Percentiles rank a stretch among this genome's conserved stretches.
Evolutionary conservation across 23 red algal species (phyloP).

Genomic region (Rhodosorus marinus): DNA sequence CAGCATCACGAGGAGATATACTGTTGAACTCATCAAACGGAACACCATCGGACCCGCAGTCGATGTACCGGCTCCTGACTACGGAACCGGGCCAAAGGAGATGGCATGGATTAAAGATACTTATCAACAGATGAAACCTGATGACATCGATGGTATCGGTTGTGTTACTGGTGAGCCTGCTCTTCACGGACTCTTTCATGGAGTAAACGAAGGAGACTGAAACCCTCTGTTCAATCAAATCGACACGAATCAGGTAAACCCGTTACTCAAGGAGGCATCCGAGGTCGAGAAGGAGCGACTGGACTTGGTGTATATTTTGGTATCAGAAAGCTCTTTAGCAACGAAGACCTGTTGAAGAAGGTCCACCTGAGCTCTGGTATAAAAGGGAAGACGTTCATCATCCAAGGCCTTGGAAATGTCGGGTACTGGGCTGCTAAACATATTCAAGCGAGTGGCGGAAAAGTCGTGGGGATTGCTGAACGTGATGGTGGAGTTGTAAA

Average conservation of each 20-base stretch:
- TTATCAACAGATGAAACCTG: constrained; percentile 48
- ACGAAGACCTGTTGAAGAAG: constrained; percentile 12
- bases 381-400: constrained; percentile 25
- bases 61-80: constrained; percentile 97
- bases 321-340: constrained; percentile 46
- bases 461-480: constrained; percentile 66
- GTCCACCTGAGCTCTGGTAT: constrained; percentile 17
- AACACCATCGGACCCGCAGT: constrained; percentile 81
- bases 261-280: constrained; percentile 81
- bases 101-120: constrained; percentile 98
- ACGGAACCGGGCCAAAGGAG: constrained; percentile 70
- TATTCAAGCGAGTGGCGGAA: constrained; percentile 30
- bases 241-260: no score
- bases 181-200: no score
- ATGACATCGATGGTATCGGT: constrained; percentile 62
- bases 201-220: no score
- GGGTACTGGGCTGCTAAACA: constrained; percentile 63
- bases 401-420: constrained; percentile 97
- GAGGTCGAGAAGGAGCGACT: constrained; percentile 79
- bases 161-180: no score
- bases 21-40: constrained; percentile 60
- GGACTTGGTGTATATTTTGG: constrained; percentile 86
- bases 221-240: no score
- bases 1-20: constrained; percentile 82
- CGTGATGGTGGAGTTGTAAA: constrained; percentile 52